Evolutionary conservation across 768 basidiomycete genomes (phyloP), one percentile per base, ranked within the genome.

Genomic region (Saitozyma sp.): DNA sequence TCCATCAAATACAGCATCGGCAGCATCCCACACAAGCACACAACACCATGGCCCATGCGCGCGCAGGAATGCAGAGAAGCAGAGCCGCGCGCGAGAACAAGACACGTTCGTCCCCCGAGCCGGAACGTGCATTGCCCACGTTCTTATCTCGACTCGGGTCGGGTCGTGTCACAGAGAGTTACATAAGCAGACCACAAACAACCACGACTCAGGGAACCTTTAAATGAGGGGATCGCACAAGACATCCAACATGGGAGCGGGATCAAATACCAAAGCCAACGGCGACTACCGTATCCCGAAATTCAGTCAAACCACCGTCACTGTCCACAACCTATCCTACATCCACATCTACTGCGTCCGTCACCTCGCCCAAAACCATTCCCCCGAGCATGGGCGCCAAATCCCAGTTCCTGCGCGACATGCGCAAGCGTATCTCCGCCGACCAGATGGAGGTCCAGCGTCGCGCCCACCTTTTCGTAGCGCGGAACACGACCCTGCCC

Each of bases 391-490:
- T 62, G 61, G 71, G 66, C 48, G 61, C 66, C 53, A 68, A 67
- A 64, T 64, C 71, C 11, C 69, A 69, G 42, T 64, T 78, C 61
- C 58, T 78, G 5, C 71, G 78, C 13, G 76, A 77, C 53, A 71
- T 73, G 20, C 67, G 71, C 13, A 73, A 74, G 57, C 59, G 78
- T 9, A 40, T 71, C n/a, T 65, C 69, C 6, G 71, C 69, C n/a
- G 65, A 68, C 8, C 59, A 76, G 50, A 87, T 88, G 76, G 95
- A 98, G 78, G 83, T 95, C 52, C 83, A 87, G 38, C 87, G 94
- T 17, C 84, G 91, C 50, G 94, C 95, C 0, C 94, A 95, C 79
- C 86, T 97, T 54, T 92, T 87, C 80, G 89, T 97, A 68, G 92
- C 94, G 20, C 86, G 95, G 63, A 97, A 98, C 81, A 87, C 90